Base-by-base conservation (phyloP, 805 yeast species). In the Wickerhamomyces silvicola region DNA sequence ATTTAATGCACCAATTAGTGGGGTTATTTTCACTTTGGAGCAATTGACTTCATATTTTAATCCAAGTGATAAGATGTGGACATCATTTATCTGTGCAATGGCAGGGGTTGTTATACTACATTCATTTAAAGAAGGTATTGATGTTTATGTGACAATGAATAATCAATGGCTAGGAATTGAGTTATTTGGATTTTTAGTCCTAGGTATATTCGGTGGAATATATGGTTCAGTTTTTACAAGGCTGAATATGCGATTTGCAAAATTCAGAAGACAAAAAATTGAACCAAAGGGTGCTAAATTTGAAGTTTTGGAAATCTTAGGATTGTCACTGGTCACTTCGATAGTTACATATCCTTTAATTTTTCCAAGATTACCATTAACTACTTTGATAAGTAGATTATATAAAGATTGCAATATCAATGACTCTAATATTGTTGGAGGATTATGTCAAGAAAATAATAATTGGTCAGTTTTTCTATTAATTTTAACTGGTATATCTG, bases 1-100 rank as follows among this genome's bases (percentile, higher is more conserved):
- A 1, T 84, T 85, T 56, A 81, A 81, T 38, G 78, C 94, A 0
- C 95, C 95, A 3, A 77, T 86, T 35, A 94, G 94, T 7, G 95
- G 95, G 2, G 92, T 86, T 2, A 53, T 85, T 20, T 86, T 84
- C 53, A 79, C 81, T 5, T 53, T 82, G 13, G 94, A 85, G 46
- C 76, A 75, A 39, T 61, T 80, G 27, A 74, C 80, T 4, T 70
- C 77, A 21, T 81, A 71, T 47, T 75, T 79, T 48, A 72, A 70
- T 29, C 73, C 79, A 14, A 74, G 73, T 18, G 71, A 68, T 38
- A 66, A 79, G 38, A 72, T 85, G 77, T 85, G 95, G 95, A 78
- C 77, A 44, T 74, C 87, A 6, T 86, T 85, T 56, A 80, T 83
- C 3, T 75, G 85, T 45, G 79, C 95, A 1, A 81, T 86, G 44